A percentile compares a stretch with the other conserved stretches of the same genome.
Conservation (phyloP, 2,329 filamentous ascomycete species). For the Colletotrichum tofieldiae region DNA sequence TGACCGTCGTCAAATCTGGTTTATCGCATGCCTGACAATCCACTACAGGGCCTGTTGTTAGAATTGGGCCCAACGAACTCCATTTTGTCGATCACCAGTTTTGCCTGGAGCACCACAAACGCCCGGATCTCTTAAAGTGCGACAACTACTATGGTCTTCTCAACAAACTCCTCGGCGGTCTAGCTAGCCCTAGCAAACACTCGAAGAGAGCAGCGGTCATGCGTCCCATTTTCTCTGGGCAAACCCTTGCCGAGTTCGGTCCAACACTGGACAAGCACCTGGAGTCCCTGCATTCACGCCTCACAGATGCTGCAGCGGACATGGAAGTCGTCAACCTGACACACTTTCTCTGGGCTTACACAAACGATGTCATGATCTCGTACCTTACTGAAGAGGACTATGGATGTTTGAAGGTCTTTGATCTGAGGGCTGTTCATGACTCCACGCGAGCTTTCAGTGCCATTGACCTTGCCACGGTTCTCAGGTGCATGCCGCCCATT, state of each 20-base stretch:
- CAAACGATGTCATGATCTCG: slow-evolving; percentile 44
- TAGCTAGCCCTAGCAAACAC: slow-evolving; percentile 30
- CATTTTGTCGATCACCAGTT: slow-evolving; percentile 43
- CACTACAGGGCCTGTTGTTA: slow-evolving; percentile 36
- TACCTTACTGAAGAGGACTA: slow-evolving; percentile 41
- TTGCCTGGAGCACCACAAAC: slow-evolving; percentile 40
- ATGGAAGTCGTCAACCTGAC: slow-evolving; percentile 23
- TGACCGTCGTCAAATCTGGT: too few relatives aligned
- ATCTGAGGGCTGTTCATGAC: slow-evolving; percentile 36
- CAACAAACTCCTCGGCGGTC: slow-evolving; percentile 38
- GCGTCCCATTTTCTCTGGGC: slow-evolving; percentile 42
- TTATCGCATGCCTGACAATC: background rate
- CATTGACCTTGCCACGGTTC: slow-evolving; percentile 42
- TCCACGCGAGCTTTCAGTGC: slow-evolving; percentile 43
- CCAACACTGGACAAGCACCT: slow-evolving; percentile 28
- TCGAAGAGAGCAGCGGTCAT: slow-evolving; percentile 37
- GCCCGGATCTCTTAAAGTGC: slow-evolving; percentile 41
- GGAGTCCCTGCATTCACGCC: slow-evolving; percentile 19
- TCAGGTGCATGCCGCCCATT: slow-evolving; percentile 41
- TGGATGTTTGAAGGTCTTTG: slow-evolving; percentile 32
- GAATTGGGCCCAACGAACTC: slow-evolving; percentile 43
- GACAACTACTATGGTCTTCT: slow-evolving; percentile 44
- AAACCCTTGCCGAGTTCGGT: slow-evolving; percentile 26
- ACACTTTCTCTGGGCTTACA: slow-evolving; percentile 42
- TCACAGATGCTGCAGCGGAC: slow-evolving; percentile 7